A percentile compares a stretch with the other conserved stretches of the same genome.
Evolutionary conservation across 768 basidiomycete species (phyloP).

Genomic region (Agaricus subrufescens): DNA sequence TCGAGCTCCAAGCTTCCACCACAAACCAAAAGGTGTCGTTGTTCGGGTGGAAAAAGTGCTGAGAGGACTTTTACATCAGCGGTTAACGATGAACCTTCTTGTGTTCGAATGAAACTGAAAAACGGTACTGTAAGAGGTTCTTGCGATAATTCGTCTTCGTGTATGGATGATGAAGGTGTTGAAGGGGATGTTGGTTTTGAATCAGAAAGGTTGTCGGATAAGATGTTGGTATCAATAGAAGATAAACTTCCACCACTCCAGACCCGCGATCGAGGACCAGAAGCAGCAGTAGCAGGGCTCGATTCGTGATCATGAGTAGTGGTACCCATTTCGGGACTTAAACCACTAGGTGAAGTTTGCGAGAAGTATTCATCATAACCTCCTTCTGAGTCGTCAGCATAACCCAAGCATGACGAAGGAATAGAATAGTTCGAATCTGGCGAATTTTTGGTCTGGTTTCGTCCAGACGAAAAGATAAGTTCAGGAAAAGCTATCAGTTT

Average conservation of each 20-base stretch:
- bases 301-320: constrained; percentile 3
- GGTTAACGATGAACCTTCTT: constrained; percentile 73
- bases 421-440: neutral
- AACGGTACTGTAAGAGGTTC: constrained; percentile 48
- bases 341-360: constrained; percentile 44
- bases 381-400: constrained; percentile 12
- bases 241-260: neutral
- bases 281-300: neutral
- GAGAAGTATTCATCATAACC: constrained; percentile 61
- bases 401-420: constrained; percentile 18
- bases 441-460: neutral
- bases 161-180: neutral
- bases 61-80: constrained; percentile 66
- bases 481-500: constrained; percentile 77
- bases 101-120: constrained; percentile 74
- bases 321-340: constrained; percentile 28
- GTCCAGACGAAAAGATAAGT: constrained; percentile 29
- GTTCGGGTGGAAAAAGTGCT: constrained; percentile 62
- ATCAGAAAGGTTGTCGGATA: neutral
- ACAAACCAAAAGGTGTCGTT: constrained; percentile 72
- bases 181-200: neutral
- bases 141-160: neutral
- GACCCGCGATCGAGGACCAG: neutral
- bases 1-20: constrained; percentile 62
- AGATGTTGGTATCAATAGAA: constrained; percentile 5